These are phyloP conservation scores for Nakaseomyces sp. DNA, from an alignment of 1,139 yeast genomes.

Conservation along the genomic window DNA sequence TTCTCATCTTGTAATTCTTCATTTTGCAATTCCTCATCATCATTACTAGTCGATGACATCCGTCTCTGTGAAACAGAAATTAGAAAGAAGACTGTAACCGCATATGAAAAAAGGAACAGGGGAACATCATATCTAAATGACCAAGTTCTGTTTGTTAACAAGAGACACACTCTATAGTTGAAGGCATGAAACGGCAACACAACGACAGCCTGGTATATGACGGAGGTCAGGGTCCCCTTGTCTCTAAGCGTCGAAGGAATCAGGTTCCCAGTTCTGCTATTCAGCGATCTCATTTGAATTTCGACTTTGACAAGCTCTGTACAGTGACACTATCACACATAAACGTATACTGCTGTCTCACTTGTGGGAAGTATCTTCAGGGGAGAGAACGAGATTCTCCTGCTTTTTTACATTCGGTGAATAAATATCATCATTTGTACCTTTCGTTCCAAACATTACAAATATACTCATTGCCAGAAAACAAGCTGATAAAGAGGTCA, in stretches of 20 bases:
- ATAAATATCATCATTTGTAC: slow-evolving; percentile 54
- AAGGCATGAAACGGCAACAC: not conserved
- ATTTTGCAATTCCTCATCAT: too few species aligned
- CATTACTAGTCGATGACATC: not conserved
- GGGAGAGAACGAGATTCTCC: slow-evolving; percentile 58
- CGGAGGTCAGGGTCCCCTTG: not conserved
- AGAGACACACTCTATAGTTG: not conserved
- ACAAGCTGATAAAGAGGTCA: slow-evolving; percentile 11
- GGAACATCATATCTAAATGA: not conserved
- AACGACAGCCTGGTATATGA: not conserved
- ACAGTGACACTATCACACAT: slow-evolving; percentile 50
- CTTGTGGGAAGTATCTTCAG: slow-evolving; percentile 65
- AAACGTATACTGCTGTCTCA: slow-evolving; percentile 63
- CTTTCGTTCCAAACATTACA: slow-evolving; percentile 44
- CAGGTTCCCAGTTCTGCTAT: not conserved
- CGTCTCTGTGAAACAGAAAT: not conserved
- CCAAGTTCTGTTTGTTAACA: not conserved
- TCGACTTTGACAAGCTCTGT: slow-evolving; percentile 63
- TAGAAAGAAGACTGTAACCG: not conserved
- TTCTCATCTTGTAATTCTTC: too few species aligned
- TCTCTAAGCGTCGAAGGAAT: not conserved
- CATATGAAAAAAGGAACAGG: not conserved
- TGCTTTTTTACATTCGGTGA: slow-evolving; percentile 60
- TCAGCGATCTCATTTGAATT: slow-evolving; percentile 38
- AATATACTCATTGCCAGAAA: slow-evolving; percentile 55